Evolutionary conservation across 2,329 filamentous ascomycete genomes (phyloP).

Genomic region (Arthrobotrys sinensis): DNA sequence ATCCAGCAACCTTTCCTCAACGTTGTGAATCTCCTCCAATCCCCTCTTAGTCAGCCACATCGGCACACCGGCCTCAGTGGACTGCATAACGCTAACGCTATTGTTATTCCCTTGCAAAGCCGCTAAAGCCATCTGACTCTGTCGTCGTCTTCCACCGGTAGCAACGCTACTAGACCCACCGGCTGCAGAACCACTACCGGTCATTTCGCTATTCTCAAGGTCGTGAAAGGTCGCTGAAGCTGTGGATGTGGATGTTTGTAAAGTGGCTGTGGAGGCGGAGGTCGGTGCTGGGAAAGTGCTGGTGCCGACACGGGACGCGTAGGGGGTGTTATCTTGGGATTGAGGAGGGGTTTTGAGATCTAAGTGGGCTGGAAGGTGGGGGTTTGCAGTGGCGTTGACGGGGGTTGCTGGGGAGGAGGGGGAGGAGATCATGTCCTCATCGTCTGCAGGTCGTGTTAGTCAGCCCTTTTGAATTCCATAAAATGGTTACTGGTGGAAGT

Average conservation of each 20-base stretch:
- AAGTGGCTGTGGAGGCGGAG: slow-evolving; percentile 11
- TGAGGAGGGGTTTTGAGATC: slow-evolving; percentile 60
- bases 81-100: slow-evolving; percentile 46
- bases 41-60: slow-evolving; percentile 60
- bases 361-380: slow-evolving; percentile 49
- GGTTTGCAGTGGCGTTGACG: slow-evolving; percentile 48
- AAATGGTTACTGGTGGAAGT: neutral
- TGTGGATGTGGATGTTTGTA: slow-evolving; percentile 46
- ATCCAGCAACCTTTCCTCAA: slow-evolving; percentile 50
- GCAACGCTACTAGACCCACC: slow-evolving; percentile 6
- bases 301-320: slow-evolving; percentile 35
- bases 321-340: slow-evolving; percentile 58
- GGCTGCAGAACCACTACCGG: neutral
- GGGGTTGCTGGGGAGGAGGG: slow-evolving; percentile 57
- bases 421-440: slow-evolving; percentile 60
- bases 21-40: slow-evolving; percentile 52
- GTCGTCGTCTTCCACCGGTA: slow-evolving; percentile 21
- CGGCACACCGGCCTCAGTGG: slow-evolving; percentile 47
- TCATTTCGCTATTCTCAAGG: slow-evolving; percentile 17
- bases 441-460: slow-evolving; percentile 24
- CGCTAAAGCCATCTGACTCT: slow-evolving; percentile 6
- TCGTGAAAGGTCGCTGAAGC: slow-evolving; percentile 38
- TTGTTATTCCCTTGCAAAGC: slow-evolving; percentile 31
- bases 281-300: slow-evolving; percentile 8
- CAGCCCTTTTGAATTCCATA: slow-evolving; percentile 2